phyloP scores from a whole-genome alignment of 768 basidiomycete genomes.

The Pleurotus eryngii region DNA sequence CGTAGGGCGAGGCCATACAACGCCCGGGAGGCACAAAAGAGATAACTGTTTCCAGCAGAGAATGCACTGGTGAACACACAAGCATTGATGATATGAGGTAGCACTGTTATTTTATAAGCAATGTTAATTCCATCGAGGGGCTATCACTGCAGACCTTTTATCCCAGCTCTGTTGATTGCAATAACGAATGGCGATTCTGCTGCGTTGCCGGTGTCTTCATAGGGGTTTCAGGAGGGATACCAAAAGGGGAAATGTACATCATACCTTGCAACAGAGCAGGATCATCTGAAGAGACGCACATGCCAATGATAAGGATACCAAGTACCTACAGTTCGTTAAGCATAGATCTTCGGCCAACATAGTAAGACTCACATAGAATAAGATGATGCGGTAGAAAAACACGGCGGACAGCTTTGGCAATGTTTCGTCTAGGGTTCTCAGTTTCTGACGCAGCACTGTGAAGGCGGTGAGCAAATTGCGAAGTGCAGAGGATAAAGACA shows the following conservation, averaged over 20 bases:
- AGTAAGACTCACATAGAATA: slow-evolving; percentile 60
- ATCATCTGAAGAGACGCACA: slow-evolving; percentile 76
- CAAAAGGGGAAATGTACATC: not conserved
- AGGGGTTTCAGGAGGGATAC: not conserved
- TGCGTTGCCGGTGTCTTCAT: slow-evolving; percentile 52
- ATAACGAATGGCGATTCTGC: slow-evolving; percentile 83
- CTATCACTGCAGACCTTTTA: slow-evolving; percentile 42
- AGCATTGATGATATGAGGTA: slow-evolving; percentile 72
- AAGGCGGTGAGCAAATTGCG: not conserved
- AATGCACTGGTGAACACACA: slow-evolving; percentile 68
- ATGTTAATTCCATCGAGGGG: not conserved
- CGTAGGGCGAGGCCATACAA: slow-evolving; percentile 51
- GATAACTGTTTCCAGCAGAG: slow-evolving; percentile 66
- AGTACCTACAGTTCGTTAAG: slow-evolving; percentile 41
- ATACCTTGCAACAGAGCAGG: slow-evolving; percentile 39
- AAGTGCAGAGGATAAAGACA: not conserved
- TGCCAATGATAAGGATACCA: slow-evolving; percentile 70
- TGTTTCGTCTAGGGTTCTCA: slow-evolving; percentile 73
- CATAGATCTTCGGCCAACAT: not conserved
- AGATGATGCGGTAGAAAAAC: slow-evolving; percentile 80
- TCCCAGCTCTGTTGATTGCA: slow-evolving; percentile 69
- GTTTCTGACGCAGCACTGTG: slow-evolving; percentile 73
- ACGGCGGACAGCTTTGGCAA: slow-evolving; percentile 69
- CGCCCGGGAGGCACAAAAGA: slow-evolving; percentile 53
- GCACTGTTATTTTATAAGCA: slow-evolving; percentile 25